Evolutionary conservation across 139 green algal species (phyloP).

Genomic region (Nannochloris sp.): DNA sequence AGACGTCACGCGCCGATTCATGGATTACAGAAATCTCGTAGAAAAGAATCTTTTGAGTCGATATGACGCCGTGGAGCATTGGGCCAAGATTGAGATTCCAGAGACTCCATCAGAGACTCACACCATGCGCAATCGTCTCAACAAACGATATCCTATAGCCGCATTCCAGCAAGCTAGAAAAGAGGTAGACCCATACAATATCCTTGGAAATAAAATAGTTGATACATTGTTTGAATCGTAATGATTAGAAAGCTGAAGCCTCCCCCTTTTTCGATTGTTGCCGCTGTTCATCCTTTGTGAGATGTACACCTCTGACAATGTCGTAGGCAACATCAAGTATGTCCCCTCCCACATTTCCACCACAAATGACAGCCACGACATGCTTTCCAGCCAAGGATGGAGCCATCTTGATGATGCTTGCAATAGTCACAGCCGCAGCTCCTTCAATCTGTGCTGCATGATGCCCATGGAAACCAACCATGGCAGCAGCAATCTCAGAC

Average conservation of each 20-base stretch:
- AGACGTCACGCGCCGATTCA: constrained; percentile 51
- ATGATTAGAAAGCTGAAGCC: no score
- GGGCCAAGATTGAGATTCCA: constrained; percentile 90
- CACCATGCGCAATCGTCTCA: constrained; percentile 29
- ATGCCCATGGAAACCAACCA: constrained; percentile 32
- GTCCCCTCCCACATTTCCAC: constrained; percentile 39
- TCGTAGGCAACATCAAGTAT: constrained; percentile 15
- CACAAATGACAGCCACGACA: constrained; percentile 41
- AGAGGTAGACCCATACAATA: constrained; percentile 75
- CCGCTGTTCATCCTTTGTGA: not conserved
- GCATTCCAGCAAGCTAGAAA: constrained; percentile 43
- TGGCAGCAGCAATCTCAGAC: constrained; percentile 46
- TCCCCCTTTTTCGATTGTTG: no score
- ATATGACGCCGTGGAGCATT: constrained; percentile 80
- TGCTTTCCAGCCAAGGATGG: constrained; percentile 15
- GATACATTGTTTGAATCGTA: constrained; percentile 48
- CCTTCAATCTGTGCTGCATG: constrained; percentile 46
- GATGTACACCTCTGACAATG: not conserved
- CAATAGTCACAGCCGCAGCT: constrained; percentile 40
- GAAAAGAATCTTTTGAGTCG: constrained; percentile 58
- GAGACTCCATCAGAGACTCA: not conserved
- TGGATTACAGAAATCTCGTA: constrained; percentile 27
- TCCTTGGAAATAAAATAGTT: constrained; percentile 69
- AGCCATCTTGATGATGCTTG: constrained; percentile 24
- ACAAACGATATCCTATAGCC: constrained; percentile 37